phyloP scores from a whole-genome alignment of 2,329 filamentous ascomycete species.

The Fragosphaeria purpurea region DNA sequence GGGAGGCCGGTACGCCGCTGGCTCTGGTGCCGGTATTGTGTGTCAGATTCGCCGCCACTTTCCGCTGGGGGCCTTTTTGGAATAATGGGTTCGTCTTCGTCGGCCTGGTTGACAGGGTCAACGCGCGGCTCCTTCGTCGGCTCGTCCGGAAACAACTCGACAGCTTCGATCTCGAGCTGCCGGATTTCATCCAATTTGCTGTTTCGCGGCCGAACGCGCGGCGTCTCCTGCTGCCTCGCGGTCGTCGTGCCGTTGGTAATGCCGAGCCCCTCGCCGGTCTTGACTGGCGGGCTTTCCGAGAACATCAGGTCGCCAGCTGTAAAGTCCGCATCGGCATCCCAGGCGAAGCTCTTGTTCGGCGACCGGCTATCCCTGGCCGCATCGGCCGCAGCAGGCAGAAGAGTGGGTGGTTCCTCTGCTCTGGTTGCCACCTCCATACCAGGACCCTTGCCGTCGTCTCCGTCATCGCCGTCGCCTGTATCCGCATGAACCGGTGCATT shows the following conservation, averaged over 20 bases:
- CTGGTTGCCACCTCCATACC: neutral
- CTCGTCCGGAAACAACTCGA: constrained; percentile 13
- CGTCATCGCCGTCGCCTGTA: neutral
- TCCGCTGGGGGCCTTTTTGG: neutral
- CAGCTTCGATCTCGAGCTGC: constrained; percentile 16
- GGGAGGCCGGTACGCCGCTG: constrained; percentile 3
- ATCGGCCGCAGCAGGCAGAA: neutral
- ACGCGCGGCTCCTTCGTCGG: neutral
- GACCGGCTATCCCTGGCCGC: constrained; percentile 9
- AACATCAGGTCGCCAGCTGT: constrained; percentile 45
- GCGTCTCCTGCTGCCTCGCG: neutral
- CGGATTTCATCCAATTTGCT: constrained; percentile 35
- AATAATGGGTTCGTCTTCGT: constrained; percentile 8
- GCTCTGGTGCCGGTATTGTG: constrained; percentile 2
- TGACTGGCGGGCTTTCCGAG: constrained; percentile 46
- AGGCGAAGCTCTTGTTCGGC: constrained; percentile 44
- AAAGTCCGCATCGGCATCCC: constrained; percentile 49
- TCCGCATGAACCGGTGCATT: neutral
- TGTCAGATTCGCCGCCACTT: neutral
- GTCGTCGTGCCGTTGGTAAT: constrained; percentile 12
- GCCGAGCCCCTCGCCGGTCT: constrained; percentile 26
- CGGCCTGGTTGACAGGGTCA: neutral
- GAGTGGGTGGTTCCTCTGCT: neutral
- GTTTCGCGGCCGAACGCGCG: constrained; percentile 21
- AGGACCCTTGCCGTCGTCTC: neutral